A percentile compares a stretch with the other conserved stretches of the same genome.
Evolutionary conservation across 2,329 filamentous ascomycete genomes (phyloP).

Genomic region (Aspergillus melleus): DNA sequence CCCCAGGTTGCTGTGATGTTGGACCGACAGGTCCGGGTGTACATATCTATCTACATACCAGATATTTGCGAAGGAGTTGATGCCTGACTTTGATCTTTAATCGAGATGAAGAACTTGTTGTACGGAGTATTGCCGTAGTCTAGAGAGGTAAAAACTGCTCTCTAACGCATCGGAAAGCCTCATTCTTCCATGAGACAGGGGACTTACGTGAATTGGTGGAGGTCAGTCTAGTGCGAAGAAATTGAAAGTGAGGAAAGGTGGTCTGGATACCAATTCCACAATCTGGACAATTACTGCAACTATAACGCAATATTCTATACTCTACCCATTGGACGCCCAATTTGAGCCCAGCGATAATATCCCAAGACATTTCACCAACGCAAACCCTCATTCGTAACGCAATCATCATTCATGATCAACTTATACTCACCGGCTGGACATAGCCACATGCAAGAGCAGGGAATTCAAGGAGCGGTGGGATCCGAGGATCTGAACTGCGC

Average conservation of each 20-base stretch:
- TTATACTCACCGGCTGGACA: conserved; percentile 24
- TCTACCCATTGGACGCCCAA: not conserved
- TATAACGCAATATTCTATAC: too few relatives aligned
- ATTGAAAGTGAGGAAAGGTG: not conserved
- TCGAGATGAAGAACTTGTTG: not conserved
- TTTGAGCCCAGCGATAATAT: not conserved
- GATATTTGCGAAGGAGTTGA: not conserved
- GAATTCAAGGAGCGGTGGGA: conserved; percentile 23
- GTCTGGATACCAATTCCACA: not conserved
- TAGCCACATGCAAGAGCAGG: conserved; percentile 29
- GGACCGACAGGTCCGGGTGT: conserved; percentile 2
- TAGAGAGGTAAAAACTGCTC: too few relatives aligned
- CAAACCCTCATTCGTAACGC: not conserved
- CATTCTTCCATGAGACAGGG: too few relatives aligned
- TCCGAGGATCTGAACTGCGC: conserved; percentile 18
- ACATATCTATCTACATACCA: not conserved
- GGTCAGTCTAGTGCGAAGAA: not conserved
- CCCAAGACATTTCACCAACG: not conserved
- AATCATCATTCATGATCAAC: not conserved
- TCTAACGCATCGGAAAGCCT: too few relatives aligned
- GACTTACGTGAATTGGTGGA: conserved; percentile 2
- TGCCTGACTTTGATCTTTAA: not conserved
- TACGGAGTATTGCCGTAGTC: too few relatives aligned
- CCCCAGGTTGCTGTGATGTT: not conserved
- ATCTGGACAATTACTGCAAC: not conserved